Evolutionary conservation across 768 basidiomycete species (phyloP).

Genomic region (Megacollybia marginata): DNA sequence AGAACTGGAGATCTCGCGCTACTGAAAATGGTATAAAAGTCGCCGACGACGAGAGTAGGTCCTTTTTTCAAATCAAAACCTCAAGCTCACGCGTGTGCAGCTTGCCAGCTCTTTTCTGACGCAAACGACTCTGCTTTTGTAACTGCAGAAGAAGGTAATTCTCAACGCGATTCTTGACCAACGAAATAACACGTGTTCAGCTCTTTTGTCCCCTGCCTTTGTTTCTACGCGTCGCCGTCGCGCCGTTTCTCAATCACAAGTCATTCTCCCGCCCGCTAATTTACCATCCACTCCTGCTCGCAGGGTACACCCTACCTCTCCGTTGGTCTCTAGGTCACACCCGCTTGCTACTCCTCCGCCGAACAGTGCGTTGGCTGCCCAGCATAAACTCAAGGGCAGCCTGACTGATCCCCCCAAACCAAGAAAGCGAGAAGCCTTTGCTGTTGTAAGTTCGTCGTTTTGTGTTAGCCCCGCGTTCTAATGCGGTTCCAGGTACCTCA

Average conservation of each 20-base stretch:
- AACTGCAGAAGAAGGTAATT: slow-evolving; percentile 43
- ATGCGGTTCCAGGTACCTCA: background rate
- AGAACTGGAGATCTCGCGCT: slow-evolving; percentile 68
- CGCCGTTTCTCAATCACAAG: slow-evolving; percentile 54
- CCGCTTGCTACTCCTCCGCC: slow-evolving; percentile 56
- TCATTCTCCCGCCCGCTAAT: slow-evolving; percentile 17
- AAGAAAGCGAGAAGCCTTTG: slow-evolving; percentile 37
- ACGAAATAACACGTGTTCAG: slow-evolving; percentile 24
- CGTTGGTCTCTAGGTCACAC: slow-evolving; percentile 4
- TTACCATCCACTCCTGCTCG: background rate
- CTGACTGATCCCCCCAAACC: slow-evolving; percentile 63
- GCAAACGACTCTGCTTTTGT: slow-evolving; percentile 39
- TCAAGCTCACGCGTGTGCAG: slow-evolving; percentile 39
- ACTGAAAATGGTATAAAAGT: slow-evolving; percentile 69
- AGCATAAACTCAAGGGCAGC: slow-evolving; percentile 61
- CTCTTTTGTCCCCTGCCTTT: slow-evolving; percentile 52
- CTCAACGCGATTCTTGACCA: background rate
- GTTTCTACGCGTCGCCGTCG: slow-evolving; percentile 43
- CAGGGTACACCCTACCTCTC: background rate
- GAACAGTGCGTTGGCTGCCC: slow-evolving; percentile 44
- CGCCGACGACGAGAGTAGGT: slow-evolving; percentile 38
- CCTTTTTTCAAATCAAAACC: slow-evolving; percentile 15
- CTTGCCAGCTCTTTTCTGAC: slow-evolving; percentile 41
- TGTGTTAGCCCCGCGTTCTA: slow-evolving; percentile 25
- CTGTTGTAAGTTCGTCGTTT: slow-evolving; percentile 20